Evolutionary conservation across 768 basidiomycete species (phyloP).

Genomic region (Brasilioporus rufonigricans): DNA sequence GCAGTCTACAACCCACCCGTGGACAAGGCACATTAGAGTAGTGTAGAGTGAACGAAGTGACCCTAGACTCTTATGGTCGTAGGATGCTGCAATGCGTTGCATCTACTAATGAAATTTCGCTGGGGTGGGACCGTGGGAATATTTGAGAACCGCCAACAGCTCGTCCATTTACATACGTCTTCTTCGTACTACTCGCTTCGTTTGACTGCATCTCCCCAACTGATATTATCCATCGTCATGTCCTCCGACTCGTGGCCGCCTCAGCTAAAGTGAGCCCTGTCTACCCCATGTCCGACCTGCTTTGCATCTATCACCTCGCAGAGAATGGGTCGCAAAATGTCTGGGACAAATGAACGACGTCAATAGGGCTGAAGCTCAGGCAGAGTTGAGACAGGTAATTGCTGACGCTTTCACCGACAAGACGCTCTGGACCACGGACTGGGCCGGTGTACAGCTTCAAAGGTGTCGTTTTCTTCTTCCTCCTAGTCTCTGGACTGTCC

Average conservation of each 20-base stretch:
- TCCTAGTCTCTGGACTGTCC: constrained; percentile 9
- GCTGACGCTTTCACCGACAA: constrained; percentile 85
- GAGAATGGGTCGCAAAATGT: constrained; percentile 94
- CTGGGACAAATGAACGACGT: constrained; percentile 86
- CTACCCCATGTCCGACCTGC: not conserved
- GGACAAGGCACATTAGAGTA: constrained; percentile 33
- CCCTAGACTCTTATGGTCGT: constrained; percentile 28
- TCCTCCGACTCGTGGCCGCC: constrained; percentile 81
- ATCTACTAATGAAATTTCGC: constrained; percentile 23
- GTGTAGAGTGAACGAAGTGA: constrained; percentile 3
- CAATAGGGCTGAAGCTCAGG: constrained; percentile 85
- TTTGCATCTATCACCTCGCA: constrained; percentile 34
- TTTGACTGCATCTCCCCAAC: not conserved
- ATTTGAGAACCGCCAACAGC: not conserved
- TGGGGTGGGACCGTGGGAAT: constrained; percentile 22
- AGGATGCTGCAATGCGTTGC: constrained; percentile 20
- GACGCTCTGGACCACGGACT: constrained; percentile 91
- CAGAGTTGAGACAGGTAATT: constrained; percentile 96
- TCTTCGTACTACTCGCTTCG: not conserved
- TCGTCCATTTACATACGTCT: constrained; percentile 11
- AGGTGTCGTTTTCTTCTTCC: constrained; percentile 46
- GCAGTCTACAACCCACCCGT: constrained; percentile 41
- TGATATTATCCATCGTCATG: constrained; percentile 39
- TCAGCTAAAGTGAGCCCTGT: constrained; percentile 60
- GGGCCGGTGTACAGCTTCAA: constrained; percentile 83